These are phyloP conservation scores for Scleromitrula shiraiana DNA, from an alignment of 2,329 filamentous ascomycete genomes.

Conservation along the genomic window DNA sequence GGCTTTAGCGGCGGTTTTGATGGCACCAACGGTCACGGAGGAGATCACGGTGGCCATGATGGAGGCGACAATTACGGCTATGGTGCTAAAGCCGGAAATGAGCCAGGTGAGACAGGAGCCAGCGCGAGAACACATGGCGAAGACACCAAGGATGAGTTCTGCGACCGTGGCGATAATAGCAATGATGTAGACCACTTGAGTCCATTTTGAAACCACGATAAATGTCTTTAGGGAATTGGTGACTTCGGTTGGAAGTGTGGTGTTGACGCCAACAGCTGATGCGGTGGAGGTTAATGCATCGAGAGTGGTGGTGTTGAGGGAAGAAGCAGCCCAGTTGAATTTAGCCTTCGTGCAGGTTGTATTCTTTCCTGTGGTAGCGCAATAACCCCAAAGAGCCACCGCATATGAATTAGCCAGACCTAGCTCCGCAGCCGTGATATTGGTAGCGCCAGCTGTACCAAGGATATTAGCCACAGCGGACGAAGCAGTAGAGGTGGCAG, in stretches of 20 bases:
- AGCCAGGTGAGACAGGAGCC: constrained; percentile 79
- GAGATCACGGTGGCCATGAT: constrained; percentile 69
- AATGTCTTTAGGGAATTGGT: constrained; percentile 64
- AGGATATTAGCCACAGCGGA: constrained; percentile 12
- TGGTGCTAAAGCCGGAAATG: constrained; percentile 54
- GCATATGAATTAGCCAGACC: constrained; percentile 66
- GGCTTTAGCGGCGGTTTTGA: constrained; percentile 57
- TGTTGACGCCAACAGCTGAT: constrained; percentile 38
- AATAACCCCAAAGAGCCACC: constrained; percentile 82
- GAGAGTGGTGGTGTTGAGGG: constrained; percentile 58
- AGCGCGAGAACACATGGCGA: constrained; percentile 74
- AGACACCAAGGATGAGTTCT: constrained; percentile 70
- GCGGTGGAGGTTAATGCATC: constrained; percentile 40
- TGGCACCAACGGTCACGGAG: constrained; percentile 57
- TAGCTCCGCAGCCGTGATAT: constrained; percentile 50
- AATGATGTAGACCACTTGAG: constrained; percentile 72
- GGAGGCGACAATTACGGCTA: constrained; percentile 53
- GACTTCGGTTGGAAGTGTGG: constrained; percentile 61
- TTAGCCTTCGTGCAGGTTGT: constrained; percentile 62
- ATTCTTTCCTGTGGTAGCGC: constrained; percentile 45
- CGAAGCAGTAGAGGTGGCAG: constrained; percentile 44
- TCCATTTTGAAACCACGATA: constrained; percentile 68
- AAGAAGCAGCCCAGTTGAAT: constrained; percentile 69
- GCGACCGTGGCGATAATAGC: constrained; percentile 61
- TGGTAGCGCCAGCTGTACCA: constrained; percentile 23